Percentiles rank a stretch among this genome's conserved stretches.
Evolutionary conservation across 257 asterid genomes (phyloP).

Genomic region (Lithospermum erythrorhizon): DNA sequence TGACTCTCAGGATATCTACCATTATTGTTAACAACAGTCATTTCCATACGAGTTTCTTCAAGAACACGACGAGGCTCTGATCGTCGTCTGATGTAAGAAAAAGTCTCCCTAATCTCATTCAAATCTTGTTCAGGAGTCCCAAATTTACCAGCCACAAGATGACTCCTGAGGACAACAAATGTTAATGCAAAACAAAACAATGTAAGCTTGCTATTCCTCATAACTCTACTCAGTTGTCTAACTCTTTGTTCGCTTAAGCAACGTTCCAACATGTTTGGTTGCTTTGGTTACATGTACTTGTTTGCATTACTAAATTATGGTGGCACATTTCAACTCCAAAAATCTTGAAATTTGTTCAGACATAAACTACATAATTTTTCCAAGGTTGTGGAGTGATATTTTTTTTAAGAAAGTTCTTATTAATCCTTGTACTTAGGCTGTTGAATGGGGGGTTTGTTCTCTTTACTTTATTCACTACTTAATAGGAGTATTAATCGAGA

Average conservation of each 20-base stretch:
- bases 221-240: slow-evolving; percentile 46
- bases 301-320: background rate
- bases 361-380: too few relatives aligned
- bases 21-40: background rate
- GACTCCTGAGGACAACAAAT: slow-evolving; percentile 53
- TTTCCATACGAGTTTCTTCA: slow-evolving; percentile 27
- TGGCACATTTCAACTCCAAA: too few relatives aligned
- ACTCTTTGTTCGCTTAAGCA: slow-evolving; percentile 43
- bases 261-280: slow-evolving; percentile 46
- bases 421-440: too few relatives aligned
- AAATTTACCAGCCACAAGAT: slow-evolving; percentile 76
- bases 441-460: too few relatives aligned
- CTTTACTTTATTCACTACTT: too few relatives aligned
- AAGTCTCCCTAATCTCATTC: slow-evolving; percentile 66
- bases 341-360: too few relatives aligned
- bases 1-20: slow-evolving; percentile 13
- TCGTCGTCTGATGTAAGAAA: slow-evolving; percentile 53
- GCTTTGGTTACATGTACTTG: background rate
- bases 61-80: slow-evolving; percentile 74
- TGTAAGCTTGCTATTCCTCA: slow-evolving; percentile 62
- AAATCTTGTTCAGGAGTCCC: slow-evolving; percentile 88
- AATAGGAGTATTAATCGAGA: too few relatives aligned
- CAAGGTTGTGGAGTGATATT: too few relatives aligned
- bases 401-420: too few relatives aligned
- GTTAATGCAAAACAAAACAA: slow-evolving; percentile 64